Conservation (phyloP, 495 filamentous ascomycete genomes). For the Aspergillus olivimuriae region DNA sequence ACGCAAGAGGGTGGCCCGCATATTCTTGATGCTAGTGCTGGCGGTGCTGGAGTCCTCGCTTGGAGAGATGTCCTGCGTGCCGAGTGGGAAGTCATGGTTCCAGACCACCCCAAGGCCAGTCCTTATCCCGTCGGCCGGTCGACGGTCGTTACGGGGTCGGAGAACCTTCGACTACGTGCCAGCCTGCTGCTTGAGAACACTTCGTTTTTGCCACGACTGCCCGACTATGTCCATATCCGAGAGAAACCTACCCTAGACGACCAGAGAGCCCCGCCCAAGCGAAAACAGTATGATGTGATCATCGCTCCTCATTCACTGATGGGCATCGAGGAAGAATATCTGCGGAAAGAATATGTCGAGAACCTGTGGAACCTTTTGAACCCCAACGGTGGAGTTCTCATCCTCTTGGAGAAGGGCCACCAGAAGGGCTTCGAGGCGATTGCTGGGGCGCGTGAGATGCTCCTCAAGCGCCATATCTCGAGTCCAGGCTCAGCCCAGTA, state of each 20-base stretch:
- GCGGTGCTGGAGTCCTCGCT: slow-evolving; percentile 75
- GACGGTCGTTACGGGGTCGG: slow-evolving; percentile 56
- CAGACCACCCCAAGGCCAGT: slow-evolving; percentile 31
- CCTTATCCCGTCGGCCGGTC: slow-evolving; percentile 50
- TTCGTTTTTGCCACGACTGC: slow-evolving; percentile 83
- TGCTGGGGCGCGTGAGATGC: slow-evolving; percentile 68
- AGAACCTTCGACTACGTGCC: slow-evolving; percentile 66
- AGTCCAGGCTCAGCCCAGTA: slow-evolving; percentile 51
- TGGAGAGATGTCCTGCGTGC: slow-evolving; percentile 78
- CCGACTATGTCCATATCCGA: slow-evolving; percentile 72
- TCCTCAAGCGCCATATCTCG: slow-evolving; percentile 70
- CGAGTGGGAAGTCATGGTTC: slow-evolving; percentile 63
- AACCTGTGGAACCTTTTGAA: slow-evolving; percentile 85
- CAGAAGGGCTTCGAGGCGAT: slow-evolving; percentile 90
- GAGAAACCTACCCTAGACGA: slow-evolving; percentile 43
- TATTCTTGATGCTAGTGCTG: slow-evolving; percentile 79
- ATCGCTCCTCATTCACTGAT: slow-evolving; percentile 81
- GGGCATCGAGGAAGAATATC: slow-evolving; percentile 61
- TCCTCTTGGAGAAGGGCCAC: slow-evolving; percentile 86
- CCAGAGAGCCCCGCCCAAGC: slow-evolving; percentile 38
- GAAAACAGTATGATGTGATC: slow-evolving; percentile 84
- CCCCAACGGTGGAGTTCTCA: slow-evolving; percentile 77
- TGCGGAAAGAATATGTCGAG: slow-evolving; percentile 69
- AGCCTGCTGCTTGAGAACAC: slow-evolving; percentile 79
- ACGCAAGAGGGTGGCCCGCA: slow-evolving; percentile 62